phyloP scores from a whole-genome alignment of 2,329 filamentous ascomycete species.

The Trichothecium roseum region DNA sequence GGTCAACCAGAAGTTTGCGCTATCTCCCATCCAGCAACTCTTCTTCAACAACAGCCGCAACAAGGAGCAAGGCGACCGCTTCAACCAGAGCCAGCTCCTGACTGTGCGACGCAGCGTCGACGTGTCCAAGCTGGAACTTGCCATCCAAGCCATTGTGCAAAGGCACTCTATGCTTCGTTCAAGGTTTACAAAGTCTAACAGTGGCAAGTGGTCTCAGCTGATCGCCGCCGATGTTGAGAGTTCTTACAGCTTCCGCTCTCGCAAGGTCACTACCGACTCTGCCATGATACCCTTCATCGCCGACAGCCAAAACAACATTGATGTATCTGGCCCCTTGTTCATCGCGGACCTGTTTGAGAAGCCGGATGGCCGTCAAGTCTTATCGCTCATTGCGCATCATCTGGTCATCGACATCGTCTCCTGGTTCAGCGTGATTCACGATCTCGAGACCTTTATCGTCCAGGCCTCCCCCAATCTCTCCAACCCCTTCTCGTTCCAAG shows the following conservation, averaged over 20 bases:
- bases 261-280: slow-evolving; percentile 6
- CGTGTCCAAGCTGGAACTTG: slow-evolving; percentile 6
- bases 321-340: slow-evolving; percentile 13
- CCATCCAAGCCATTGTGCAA: slow-evolving; percentile 14
- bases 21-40: slow-evolving; percentile 33
- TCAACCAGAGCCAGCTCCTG: slow-evolving; percentile 34
- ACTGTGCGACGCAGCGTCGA: slow-evolving; percentile 13
- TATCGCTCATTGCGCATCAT: slow-evolving; percentile 24
- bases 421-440: slow-evolving; percentile 31
- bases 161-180: slow-evolving; percentile 25
- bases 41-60: slow-evolving; percentile 25
- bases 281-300: slow-evolving; percentile 11
- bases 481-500: slow-evolving; percentile 22
- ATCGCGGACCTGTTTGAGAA: slow-evolving; percentile 1
- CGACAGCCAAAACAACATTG: slow-evolving; percentile 12
- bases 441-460: slow-evolving; percentile 28
- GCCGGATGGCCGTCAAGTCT: slow-evolving; percentile 8
- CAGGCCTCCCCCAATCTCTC: slow-evolving; percentile 5
- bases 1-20: slow-evolving; percentile 20
- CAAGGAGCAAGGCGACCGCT: slow-evolving; percentile 18
- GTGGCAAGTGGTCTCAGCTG: slow-evolving; percentile 11
- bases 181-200: slow-evolving; percentile 12
- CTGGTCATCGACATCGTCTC: slow-evolving; percentile 33
- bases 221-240: slow-evolving; percentile 9
- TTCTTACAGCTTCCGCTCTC: slow-evolving; percentile 11